Conservation (phyloP, 371 early-diverging fungal species). For the Choanephora cucurbitarum region DNA sequence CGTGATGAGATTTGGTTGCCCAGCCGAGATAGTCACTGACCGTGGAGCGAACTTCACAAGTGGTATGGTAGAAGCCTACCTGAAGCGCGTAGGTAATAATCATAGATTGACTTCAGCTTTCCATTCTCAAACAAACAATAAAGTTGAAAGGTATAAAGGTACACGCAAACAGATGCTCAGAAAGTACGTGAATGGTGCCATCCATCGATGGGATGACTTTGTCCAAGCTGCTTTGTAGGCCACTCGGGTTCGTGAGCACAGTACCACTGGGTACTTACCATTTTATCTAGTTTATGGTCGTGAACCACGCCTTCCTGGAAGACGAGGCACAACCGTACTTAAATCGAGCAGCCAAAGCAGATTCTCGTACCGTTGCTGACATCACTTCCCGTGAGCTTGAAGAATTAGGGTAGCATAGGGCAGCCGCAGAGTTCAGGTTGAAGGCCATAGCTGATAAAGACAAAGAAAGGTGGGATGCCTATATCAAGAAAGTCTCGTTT, state of each 20-base stretch:
- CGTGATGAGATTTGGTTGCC: slow-evolving; percentile 33
- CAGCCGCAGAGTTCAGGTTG: too few species aligned
- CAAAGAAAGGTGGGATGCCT: slow-evolving; percentile 24
- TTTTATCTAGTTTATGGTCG: too few species aligned
- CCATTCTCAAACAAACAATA: slow-evolving; percentile 21
- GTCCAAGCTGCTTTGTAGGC: too few species aligned
- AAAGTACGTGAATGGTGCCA: too few species aligned
- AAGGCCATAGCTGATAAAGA: slow-evolving; percentile 16
- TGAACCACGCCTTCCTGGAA: too few species aligned
- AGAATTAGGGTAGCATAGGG: slow-evolving; percentile 7
- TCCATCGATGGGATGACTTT: too few species aligned
- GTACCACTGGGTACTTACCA: too few species aligned
- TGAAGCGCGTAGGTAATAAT: neutral
- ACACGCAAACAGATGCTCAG: too few species aligned
- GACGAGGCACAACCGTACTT: too few species aligned
- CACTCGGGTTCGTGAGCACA: too few species aligned
- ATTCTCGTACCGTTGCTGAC: slow-evolving; percentile 11
- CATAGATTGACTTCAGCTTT: slow-evolving; percentile 24
- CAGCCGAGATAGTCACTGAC: slow-evolving; percentile 20
- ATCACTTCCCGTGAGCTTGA: slow-evolving; percentile 3
- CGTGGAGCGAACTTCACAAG: slow-evolving; percentile 19
- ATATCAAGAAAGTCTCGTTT: slow-evolving; percentile 4
- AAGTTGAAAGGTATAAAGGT: slow-evolving; percentile 21
- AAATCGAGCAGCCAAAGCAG: neutral
- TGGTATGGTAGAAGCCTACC: slow-evolving; percentile 7